Evolutionary conservation across 768 basidiomycete species (phyloP), one percentile per base, ranked within the genome.

Genomic region (Podaxis sp.): DNA sequence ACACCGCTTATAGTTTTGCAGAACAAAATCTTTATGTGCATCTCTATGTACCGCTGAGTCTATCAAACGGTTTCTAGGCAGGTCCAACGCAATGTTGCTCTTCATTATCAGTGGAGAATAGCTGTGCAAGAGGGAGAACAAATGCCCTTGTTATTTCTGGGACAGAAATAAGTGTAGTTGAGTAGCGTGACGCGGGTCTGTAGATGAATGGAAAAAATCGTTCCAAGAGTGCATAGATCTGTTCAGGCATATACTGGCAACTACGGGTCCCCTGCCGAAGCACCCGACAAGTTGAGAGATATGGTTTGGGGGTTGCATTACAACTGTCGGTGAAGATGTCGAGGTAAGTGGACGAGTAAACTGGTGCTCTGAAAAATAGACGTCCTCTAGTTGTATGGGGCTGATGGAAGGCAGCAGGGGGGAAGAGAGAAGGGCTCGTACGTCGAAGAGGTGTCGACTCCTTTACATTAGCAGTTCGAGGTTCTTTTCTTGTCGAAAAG

Each of bases 381-480:
- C 80, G 92, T 93, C 13, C 93, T 94, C 93, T 93, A 96, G 74
- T 90, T 93, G 74, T 93, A 95, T 0, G 93, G 94, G 9, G 93
- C 85, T 63, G 92, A 89, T 0, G 92, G 93, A 84, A 48, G 13
- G 38, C 1, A n/a, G 54, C 2, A 76, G 77, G 9, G 73, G 0
- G 0, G 72, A 64, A 9, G 73, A 70, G 72, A 95, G 91, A 22
- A 89, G 74, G 0, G 69, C 63, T 64, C 84, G 86, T 1, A 93
- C 85, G 71, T 90, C 75, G 74, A 94, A 94, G 22, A 80, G 76
- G 42, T 79, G 81, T 3, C 93, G 82, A 11, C 93, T 92, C 59
- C 82, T 81, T 0, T 9, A 33, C 8, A 83, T 81, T 9, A 82
- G 84, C 2, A 94, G 81, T 68, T 95, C 93, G 54, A 91, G 77